Conservation (phyloP, 257 asterid species). For the Solanum rostratum region DNA sequence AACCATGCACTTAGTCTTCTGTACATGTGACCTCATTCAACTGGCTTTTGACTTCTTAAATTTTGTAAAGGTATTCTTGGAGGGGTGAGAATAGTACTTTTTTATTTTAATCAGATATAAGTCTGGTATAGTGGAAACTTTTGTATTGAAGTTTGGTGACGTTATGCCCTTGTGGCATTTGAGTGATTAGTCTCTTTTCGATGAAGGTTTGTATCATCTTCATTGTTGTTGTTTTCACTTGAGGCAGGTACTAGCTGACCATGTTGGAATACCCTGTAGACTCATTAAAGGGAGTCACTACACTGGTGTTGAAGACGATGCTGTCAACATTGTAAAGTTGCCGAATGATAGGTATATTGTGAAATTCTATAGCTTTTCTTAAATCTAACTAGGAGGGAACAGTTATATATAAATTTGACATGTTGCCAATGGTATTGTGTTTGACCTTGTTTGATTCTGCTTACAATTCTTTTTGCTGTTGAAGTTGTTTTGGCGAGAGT, state of each 20-base stretch:
- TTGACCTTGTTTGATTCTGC: not conserved
- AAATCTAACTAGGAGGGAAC: not conserved
- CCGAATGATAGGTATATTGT: conserved; percentile 64
- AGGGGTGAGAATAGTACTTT: not conserved
- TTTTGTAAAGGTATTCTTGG: not conserved
- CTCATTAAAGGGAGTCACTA: conserved; percentile 89
- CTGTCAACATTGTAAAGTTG: conserved; percentile 75
- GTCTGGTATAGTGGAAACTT: not conserved
- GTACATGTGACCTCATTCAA: not conserved
- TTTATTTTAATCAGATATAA: not conserved
- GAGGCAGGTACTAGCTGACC: conserved; percentile 86
- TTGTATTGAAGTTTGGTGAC: not conserved
- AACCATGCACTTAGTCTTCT: not conserved
- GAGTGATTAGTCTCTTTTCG: not conserved
- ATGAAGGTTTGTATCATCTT: not conserved
- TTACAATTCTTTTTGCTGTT: not conserved
- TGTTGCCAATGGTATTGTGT: too few species aligned
- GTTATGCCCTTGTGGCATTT: not conserved
- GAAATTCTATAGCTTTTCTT: conserved; percentile 1
- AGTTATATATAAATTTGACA: too few species aligned
- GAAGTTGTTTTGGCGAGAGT: not conserved
- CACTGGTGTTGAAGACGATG: conserved; percentile 93
- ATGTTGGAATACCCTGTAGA: conserved; percentile 87
- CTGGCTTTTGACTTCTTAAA: not conserved
- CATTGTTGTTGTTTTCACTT: conserved; percentile 8